Evolutionary conservation across 192 early-diverging fungal genomes (phyloP).

Genomic region (Fimicolochytrium jonesii): DNA sequence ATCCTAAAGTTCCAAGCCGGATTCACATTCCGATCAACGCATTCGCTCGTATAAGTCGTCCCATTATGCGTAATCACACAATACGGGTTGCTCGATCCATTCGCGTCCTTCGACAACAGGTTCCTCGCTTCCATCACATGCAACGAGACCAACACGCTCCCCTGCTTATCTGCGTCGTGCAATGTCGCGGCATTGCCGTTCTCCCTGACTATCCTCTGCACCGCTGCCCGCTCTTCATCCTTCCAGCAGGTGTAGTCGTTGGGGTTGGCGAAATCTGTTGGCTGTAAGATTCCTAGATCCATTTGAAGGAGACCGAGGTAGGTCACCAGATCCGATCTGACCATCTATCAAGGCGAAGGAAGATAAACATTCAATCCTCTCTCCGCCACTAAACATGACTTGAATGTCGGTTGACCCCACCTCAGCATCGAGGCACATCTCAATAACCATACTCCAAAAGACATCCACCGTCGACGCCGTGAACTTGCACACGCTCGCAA

Average conservation of each 20-base stretch:
- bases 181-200: not conserved
- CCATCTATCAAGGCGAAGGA: not conserved
- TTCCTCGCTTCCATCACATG: not conserved
- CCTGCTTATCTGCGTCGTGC: not conserved
- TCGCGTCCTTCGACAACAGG: conserved; percentile 13
- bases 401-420: no score
- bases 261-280: not conserved
- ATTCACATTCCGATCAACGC: not conserved
- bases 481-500: not conserved
- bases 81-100: conserved; percentile 23
- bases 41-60: conserved; percentile 4
- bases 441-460: not conserved
- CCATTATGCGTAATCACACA: conserved; percentile 12
- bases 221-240: not conserved
- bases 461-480: not conserved
- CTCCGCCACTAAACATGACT: not conserved
- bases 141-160: not conserved
- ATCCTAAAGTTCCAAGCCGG: conserved; percentile 14
- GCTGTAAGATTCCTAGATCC: not conserved
- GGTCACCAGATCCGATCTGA: conserved; percentile 1
- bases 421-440: no score
- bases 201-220: conserved; percentile 4
- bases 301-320: conserved; percentile 9
- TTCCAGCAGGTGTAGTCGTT: conserved; percentile 6
- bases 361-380: not conserved